These are phyloP conservation scores for Leishmania arabica DNA, from an alignment of 208 protist genomes.

Conservation along the genomic window DNA sequence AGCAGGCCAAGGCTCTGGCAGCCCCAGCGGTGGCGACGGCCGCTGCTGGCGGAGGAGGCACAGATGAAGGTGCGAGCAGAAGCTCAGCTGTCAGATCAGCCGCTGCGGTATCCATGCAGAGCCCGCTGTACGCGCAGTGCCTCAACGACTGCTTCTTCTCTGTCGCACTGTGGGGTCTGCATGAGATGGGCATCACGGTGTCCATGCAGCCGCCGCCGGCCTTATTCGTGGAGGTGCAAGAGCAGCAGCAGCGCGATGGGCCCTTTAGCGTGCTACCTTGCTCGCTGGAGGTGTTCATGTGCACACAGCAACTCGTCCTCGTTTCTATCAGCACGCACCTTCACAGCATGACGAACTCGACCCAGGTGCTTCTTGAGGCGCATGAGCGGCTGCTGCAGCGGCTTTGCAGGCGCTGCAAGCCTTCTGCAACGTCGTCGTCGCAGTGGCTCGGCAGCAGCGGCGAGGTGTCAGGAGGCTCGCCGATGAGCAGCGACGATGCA, in stretches of 20 bases:
- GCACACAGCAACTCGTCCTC: slow-evolving; percentile 33
- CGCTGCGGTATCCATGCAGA: slow-evolving; percentile 4
- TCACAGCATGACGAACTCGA: slow-evolving; percentile 17
- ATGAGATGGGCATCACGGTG: slow-evolving; percentile 31
- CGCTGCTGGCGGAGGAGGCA: not conserved
- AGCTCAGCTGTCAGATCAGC: not conserved
- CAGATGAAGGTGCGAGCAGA: not conserved
- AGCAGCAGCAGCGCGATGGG: slow-evolving; percentile 6
- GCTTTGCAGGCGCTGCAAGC: slow-evolving; percentile 13
- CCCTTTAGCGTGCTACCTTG: not conserved
- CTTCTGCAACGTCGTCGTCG: slow-evolving; percentile 7
- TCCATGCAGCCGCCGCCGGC: slow-evolving; percentile 30
- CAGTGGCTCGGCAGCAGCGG: not conserved
- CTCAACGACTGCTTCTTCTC: slow-evolving; percentile 36
- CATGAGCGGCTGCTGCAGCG: slow-evolving; percentile 29
- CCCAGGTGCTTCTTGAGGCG: slow-evolving; percentile 26
- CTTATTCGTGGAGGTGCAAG: slow-evolving; percentile 23
- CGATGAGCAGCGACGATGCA: slow-evolving; percentile 7
- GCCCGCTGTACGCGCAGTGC: slow-evolving; percentile 32
- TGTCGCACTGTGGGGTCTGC: slow-evolving; percentile 33
- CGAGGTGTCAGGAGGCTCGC: not conserved
- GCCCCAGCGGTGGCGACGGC: not conserved
- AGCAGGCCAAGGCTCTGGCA: slow-evolving; percentile 3
- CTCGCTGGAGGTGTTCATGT: slow-evolving; percentile 31
- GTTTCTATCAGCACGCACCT: slow-evolving; percentile 21